Evolutionary conservation across 1,284 basidiomycete genomes (phyloP), one percentile per base, ranked within the genome.

Genomic region (Leccinum angustisporum): DNA sequence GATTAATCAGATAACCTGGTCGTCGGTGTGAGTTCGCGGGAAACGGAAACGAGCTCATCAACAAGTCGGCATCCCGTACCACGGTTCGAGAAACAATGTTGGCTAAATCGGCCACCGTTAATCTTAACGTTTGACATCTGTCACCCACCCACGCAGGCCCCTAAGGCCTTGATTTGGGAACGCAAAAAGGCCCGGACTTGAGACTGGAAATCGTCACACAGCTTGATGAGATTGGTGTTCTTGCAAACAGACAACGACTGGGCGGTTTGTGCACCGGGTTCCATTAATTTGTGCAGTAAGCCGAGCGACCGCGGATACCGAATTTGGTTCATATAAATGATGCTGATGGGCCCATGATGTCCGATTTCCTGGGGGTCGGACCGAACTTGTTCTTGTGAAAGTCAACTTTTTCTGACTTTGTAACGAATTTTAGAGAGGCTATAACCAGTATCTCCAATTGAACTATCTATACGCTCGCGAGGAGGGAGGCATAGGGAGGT

Each of bases 101-200:
- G 6, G 30, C n/a, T 48, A 21, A 25, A 67, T 55, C 36, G 7
- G 31, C 30, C 50, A 38, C 52, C 2, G 31, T 57, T 59, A 57
- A 59, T 51, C 53, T 63, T 59, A 50, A 58, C 52, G 52, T 70
- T 72, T 62, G 61, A 62, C 59, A 43, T 10, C 56, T 61, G 40
- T 63, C 9, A 31, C 57, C 43, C 21, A 54, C 30, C 25, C 25
- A 25, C 25, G 34, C 62, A 59, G 59, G 60, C 48, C 56, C 34
- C 13, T 36, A 14, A 13, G 48, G 36, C 36, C 43, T 27, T 54
- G n/a, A 58, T 51, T 25, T 2, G 21, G 56, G 40, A 30, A 21
- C 25, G 3, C 11, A 46, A 46, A 51, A 58, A n/a, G n/a, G n/a
- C n/a, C n/a, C n/a, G n/a, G n/a, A 2, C 6, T 50, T 40, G 25